A percentile compares a stretch with the other conserved stretches of the same genome.
These are phyloP conservation scores for Aspergillus piperis DNA, from an alignment of 2,329 filamentous ascomycete species.

Conservation along the genomic window DNA sequence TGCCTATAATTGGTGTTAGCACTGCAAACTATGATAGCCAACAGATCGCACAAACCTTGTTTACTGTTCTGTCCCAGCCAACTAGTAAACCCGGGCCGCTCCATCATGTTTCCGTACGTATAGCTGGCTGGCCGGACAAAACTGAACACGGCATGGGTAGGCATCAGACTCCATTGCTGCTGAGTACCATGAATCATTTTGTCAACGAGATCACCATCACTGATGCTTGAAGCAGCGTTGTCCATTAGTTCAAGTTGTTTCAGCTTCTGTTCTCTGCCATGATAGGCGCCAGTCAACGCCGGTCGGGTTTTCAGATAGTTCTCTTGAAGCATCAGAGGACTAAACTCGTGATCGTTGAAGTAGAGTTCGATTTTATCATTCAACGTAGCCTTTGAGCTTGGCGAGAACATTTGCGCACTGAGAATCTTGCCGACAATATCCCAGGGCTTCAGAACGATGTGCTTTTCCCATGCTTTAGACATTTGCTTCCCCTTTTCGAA, in stretches of 20 bases:
- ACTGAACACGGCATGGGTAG: constrained; percentile 91
- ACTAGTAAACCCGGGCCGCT: constrained; percentile 73
- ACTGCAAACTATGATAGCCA: not conserved
- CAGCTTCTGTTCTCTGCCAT: constrained; percentile 68
- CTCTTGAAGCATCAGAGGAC: constrained; percentile 95
- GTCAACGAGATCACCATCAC: constrained; percentile 93
- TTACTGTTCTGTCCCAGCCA: constrained; percentile 98
- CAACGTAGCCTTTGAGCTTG: constrained; percentile 78
- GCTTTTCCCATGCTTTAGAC: constrained; percentile 98
- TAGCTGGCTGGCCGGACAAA: constrained; percentile 90
- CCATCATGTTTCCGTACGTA: constrained; percentile 73
- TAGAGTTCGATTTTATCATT: constrained; percentile 99
- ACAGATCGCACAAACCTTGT: constrained; percentile 56
- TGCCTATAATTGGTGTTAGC: constrained; percentile 41
- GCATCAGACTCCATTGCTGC: constrained; percentile 98
- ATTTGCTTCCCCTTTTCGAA: constrained; percentile 88
- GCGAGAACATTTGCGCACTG: constrained; percentile 79
- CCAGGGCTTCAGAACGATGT: constrained; percentile 95
- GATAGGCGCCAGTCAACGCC: constrained; percentile 61
- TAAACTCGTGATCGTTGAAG: constrained; percentile 99
- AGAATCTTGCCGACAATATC: constrained; percentile 95
- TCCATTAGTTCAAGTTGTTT: constrained; percentile 86
- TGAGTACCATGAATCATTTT: constrained; percentile 98
- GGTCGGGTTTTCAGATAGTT: constrained; percentile 91
- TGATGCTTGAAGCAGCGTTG: constrained; percentile 91